Base-by-base conservation (phyloP, 192 early-diverging fungal genomes). In the Coemansia sp. region DNA sequence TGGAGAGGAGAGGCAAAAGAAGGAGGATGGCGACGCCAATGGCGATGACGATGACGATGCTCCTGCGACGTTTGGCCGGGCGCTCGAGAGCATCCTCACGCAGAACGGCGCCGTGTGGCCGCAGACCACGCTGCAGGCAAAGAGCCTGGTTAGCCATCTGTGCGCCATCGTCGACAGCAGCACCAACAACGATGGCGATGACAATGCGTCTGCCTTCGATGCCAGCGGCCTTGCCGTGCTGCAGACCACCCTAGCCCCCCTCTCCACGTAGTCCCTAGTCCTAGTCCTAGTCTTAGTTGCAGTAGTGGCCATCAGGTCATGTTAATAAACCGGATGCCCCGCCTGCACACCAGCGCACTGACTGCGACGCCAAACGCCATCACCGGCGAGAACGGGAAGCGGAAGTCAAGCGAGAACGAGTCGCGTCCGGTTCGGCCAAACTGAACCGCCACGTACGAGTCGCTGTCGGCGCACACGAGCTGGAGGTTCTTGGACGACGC, bases 401-500 rank as follows among this genome's bases (percentile, higher is more conserved):
- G 89, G 47, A 91, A 91, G 71, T 99, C 97, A 72, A 99, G 84
- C 0, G 93, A 92, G 67, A 97, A 99, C 38, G 80, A 80, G 62
- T 96, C 88, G 11, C 88, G 83, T 0, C 69, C 77, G 6, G 87
- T 86, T 42, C 92, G 85, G 68, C 97, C 97, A 80, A 97, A 99
- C 77, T 99, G 97, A 89, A 98, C 85, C 19, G 92, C 88, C 50
- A 95, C 92, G 64, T 98, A 96, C 71, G 95, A 94, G 77, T 95
- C 77, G 72, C 97, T 94, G 47, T 95, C 86, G 40, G 94, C 91
- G 69, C 94, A 92, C 15, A 99, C 91, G 40, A 99, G 92, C 79
- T 98, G 96, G 71, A 99, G 96, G 74, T 98, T 99, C 71, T 99
- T 99, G 11, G 98, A 96, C 0, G 94, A 96, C 1, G 95, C 89